Conservation (phyloP, 1,139 yeast species). For the Casaregolazyma lundiana region DNA sequence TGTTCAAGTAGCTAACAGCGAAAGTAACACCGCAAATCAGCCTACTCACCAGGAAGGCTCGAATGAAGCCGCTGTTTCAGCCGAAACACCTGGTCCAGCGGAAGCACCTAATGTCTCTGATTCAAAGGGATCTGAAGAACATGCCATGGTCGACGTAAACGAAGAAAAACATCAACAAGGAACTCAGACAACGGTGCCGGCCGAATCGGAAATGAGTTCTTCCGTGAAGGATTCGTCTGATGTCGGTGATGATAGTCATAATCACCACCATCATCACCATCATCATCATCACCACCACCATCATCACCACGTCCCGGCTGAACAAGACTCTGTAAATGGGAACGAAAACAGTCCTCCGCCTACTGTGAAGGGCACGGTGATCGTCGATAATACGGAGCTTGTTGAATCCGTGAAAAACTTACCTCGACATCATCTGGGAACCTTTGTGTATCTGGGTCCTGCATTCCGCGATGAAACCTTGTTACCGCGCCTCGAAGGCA, state of each 20-base stretch:
- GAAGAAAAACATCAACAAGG: neutral
- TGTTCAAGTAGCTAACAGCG: neutral
- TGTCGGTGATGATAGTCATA: slow-evolving; percentile 2
- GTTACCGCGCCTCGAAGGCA: slow-evolving; percentile 39
- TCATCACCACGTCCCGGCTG: slow-evolving; percentile 17
- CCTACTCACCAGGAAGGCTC: too few species aligned
- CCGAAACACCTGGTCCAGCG: neutral
- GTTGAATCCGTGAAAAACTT: slow-evolving; percentile 38
- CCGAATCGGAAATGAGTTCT: slow-evolving; percentile 35
- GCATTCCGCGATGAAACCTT: slow-evolving; percentile 20
- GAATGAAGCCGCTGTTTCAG: too few species aligned
- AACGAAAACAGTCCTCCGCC: slow-evolving; percentile 11
- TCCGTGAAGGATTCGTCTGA: slow-evolving; percentile 22
- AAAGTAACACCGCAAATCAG: neutral
- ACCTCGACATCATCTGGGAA: slow-evolving; percentile 53
- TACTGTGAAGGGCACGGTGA: slow-evolving; percentile 25
- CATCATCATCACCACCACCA: slow-evolving; percentile 24
- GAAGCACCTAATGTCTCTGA: neutral
- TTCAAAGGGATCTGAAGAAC: neutral
- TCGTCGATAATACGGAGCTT: slow-evolving; percentile 44
- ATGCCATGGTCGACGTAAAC: neutral
- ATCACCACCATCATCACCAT: slow-evolving; percentile 20
- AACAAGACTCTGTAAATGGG: neutral
- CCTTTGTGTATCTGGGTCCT: slow-evolving; percentile 55
- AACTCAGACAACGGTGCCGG: slow-evolving; percentile 10